Evolutionary conservation across 352 stramenopile genomes (phyloP).

Genomic region (Phytophthora fragariae): DNA sequence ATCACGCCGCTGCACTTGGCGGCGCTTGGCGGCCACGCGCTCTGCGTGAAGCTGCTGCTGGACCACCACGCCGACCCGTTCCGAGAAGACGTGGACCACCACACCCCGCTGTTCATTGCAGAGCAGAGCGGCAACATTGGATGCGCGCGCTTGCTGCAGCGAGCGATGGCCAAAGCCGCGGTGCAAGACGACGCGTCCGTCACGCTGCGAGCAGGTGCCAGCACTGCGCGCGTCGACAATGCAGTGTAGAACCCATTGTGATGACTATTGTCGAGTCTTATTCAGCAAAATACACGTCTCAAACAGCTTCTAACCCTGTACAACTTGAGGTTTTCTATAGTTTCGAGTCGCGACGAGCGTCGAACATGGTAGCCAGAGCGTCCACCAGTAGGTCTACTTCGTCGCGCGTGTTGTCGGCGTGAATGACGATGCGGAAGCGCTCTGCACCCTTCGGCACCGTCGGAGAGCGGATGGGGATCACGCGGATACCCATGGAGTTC

Average conservation of each 20-base stretch:
- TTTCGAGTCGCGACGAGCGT: constrained; percentile 35
- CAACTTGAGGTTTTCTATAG: constrained; percentile 31
- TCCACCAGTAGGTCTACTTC: constrained; percentile 85
- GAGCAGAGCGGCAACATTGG: constrained; percentile 83
- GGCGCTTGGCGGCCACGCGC: constrained; percentile 71
- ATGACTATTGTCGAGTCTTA: constrained; percentile 11
- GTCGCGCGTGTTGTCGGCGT: constrained; percentile 92
- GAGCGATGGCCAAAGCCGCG: constrained; percentile 77
- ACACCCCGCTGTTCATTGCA: constrained; percentile 69
- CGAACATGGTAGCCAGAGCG: constrained; percentile 61
- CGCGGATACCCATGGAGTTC: constrained; percentile 78
- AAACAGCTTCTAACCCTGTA: constrained; percentile 17
- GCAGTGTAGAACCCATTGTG: constrained; percentile 54
- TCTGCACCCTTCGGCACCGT: constrained; percentile 95
- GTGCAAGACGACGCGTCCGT: constrained; percentile 64
- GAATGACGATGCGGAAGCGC: constrained; percentile 96
- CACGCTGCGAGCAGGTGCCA: constrained; percentile 66
- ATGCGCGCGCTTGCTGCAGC: constrained; percentile 75
- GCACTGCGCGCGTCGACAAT: constrained; percentile 62
- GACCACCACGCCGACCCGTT: constrained; percentile 86
- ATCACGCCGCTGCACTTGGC: constrained; percentile 83
- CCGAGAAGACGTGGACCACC: constrained; percentile 80
- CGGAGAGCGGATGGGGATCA: constrained; percentile 96
- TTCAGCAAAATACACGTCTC: constrained; percentile 30
- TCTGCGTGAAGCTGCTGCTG: constrained; percentile 84